Conservation (phyloP, 768 basidiomycete genomes). For the Paxillus involutus region DNA sequence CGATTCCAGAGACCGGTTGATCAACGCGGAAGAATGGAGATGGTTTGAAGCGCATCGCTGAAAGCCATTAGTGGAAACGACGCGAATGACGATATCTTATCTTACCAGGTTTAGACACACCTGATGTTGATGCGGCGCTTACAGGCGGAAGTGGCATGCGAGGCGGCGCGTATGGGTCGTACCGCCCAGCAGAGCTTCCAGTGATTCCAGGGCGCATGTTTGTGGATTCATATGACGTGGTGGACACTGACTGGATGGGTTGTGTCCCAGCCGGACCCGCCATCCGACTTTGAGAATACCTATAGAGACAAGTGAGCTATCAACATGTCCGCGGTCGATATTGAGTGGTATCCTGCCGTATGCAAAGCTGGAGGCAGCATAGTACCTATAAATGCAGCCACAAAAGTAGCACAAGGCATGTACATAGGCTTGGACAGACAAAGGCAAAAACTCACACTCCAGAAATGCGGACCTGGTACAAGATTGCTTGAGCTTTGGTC, state of each 20-base stretch:
- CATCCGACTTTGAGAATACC: conserved; percentile 28
- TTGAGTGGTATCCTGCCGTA: conserved; percentile 4
- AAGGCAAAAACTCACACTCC: conserved; percentile 60
- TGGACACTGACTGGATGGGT: conserved; percentile 20
- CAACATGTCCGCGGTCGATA: conserved; percentile 11
- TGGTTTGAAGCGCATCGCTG: conserved; percentile 74
- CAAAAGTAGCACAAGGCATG: conserved; percentile 1
- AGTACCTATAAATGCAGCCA: background rate
- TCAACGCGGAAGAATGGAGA: conserved; percentile 78
- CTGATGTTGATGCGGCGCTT: conserved; percentile 33
- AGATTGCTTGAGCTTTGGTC: conserved; percentile 64
- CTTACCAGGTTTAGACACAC: conserved; percentile 29
- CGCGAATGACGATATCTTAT: conserved; percentile 12
- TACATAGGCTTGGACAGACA: conserved; percentile 8
- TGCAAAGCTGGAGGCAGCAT: conserved; percentile 3
- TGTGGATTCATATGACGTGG: conserved; percentile 20
- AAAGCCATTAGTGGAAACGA: conserved; percentile 9
- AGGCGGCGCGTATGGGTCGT: conserved; percentile 68
- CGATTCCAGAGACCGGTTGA: conserved; percentile 59
- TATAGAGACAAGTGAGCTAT: conserved; percentile 14
- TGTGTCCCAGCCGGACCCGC: conserved; percentile 24
- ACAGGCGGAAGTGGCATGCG: conserved; percentile 41
- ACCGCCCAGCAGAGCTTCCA: conserved; percentile 40
- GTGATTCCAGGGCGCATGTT: conserved; percentile 18
- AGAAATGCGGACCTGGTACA: conserved; percentile 62